Percentiles rank a stretch among this genome's conserved stretches.
These are phyloP conservation scores for Russula foetens DNA, from an alignment of 768 basidiomycete species.

Conservation along the genomic window DNA sequence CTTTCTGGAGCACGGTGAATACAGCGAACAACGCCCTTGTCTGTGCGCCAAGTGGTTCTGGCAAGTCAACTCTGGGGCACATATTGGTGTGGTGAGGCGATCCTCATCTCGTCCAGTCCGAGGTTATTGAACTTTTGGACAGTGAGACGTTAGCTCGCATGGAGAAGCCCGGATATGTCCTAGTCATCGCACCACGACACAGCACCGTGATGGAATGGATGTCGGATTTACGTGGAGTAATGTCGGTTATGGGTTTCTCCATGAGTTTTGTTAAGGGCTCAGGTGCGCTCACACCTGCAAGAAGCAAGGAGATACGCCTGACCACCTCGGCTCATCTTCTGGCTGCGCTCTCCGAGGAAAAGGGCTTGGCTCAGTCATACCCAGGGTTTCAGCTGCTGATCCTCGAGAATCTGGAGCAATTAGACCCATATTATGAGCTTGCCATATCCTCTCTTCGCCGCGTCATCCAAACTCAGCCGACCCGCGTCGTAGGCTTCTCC, in stretches of 20 bases:
- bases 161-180: constrained; percentile 40
- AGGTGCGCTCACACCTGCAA: constrained; percentile 30
- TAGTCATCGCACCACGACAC: constrained; percentile 56
- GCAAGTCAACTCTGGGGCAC: constrained; percentile 71
- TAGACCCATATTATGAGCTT: constrained; percentile 78
- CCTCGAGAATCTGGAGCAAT: constrained; percentile 78
- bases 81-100: constrained; percentile 60
- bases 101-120: not conserved
- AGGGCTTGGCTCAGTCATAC: constrained; percentile 22
- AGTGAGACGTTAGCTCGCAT: constrained; percentile 51
- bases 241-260: constrained; percentile 34
- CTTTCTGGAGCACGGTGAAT: constrained; percentile 73
- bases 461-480: constrained; percentile 49
- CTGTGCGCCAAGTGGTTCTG: constrained; percentile 72
- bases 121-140: constrained; percentile 17
- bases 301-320: constrained; percentile 44
- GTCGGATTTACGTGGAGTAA: constrained; percentile 41
- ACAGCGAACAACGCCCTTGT: constrained; percentile 61
- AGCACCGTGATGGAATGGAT: constrained; percentile 48
- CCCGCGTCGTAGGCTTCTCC: constrained; percentile 72
- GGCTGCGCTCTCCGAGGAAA: constrained; percentile 31
- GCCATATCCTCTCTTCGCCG: constrained; percentile 65
- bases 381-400: constrained; percentile 56
- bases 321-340: constrained; percentile 48
- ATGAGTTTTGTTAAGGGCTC: constrained; percentile 29